A percentile compares a stretch with the other conserved stretches of the same genome.
These are phyloP conservation scores for Alternaria tenuissima DNA, from an alignment of 2,329 filamentous ascomycete species.

Conservation along the genomic window DNA sequence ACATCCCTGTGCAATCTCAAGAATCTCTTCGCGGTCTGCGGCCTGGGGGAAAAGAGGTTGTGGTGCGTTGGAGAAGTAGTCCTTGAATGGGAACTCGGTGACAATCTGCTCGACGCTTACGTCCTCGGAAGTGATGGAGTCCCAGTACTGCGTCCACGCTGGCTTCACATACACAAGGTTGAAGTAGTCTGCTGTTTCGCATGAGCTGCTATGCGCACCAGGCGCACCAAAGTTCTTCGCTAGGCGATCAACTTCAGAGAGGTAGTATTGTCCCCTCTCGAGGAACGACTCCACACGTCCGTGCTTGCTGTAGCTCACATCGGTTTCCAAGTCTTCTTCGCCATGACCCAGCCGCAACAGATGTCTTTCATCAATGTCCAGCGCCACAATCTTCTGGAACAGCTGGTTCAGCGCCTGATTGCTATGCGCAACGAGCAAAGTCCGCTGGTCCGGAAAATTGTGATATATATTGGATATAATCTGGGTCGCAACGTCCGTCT, in stretches of 20 bases:
- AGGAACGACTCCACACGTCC: slow-evolving; percentile 95
- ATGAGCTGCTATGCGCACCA: slow-evolving; percentile 94
- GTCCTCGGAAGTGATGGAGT: slow-evolving; percentile 63
- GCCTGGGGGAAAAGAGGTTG: slow-evolving; percentile 80
- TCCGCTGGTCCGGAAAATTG: slow-evolving; percentile 93
- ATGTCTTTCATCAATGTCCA: slow-evolving; percentile 96
- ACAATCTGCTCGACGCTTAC: slow-evolving; percentile 69
- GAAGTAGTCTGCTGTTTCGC: slow-evolving; percentile 97
- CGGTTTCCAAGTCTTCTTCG: slow-evolving; percentile 89
- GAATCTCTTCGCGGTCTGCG: slow-evolving; percentile 68
- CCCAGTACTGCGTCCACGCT: slow-evolving; percentile 85
- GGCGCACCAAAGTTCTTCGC: slow-evolving; percentile 85
- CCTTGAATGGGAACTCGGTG: slow-evolving; percentile 82
- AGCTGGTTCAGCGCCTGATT: slow-evolving; percentile 98
- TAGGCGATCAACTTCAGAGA: slow-evolving; percentile 85
- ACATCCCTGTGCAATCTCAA: slow-evolving; percentile 84
- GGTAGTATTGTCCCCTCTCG: slow-evolving; percentile 79
- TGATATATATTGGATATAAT: slow-evolving; percentile 99
- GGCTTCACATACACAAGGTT: slow-evolving; percentile 90
- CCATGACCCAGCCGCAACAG: slow-evolving; percentile 91
- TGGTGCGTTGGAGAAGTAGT: slow-evolving; percentile 86
- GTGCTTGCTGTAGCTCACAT: slow-evolving; percentile 89
- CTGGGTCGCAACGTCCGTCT: slow-evolving; percentile 98
- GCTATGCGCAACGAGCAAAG: slow-evolving; percentile 91
- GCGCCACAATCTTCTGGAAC: slow-evolving; percentile 95